A percentile compares a stretch with the other conserved stretches of the same genome.
These are phyloP conservation scores for Solanum sejunctum DNA, from an alignment of 257 asterid genomes.

Conservation along the genomic window DNA sequence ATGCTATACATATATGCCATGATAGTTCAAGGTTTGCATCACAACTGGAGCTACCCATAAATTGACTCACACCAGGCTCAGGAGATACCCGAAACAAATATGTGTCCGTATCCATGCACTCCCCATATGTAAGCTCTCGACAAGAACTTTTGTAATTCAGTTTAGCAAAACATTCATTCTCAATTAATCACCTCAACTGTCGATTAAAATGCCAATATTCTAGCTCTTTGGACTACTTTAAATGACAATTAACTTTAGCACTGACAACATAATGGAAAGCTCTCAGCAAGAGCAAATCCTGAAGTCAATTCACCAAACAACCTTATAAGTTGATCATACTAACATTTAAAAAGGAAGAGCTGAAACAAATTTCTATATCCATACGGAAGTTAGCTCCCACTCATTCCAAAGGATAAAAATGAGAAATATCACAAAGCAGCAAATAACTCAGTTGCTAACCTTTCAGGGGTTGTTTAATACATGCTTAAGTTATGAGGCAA, in stretches of 20 bases:
- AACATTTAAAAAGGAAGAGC: not conserved
- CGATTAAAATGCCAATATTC: not conserved
- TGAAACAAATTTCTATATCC: not conserved
- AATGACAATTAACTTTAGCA: not conserved
- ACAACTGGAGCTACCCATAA: not conserved
- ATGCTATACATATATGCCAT: not conserved
- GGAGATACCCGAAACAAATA: not conserved
- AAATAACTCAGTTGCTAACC: not conserved
- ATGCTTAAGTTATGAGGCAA: not conserved
- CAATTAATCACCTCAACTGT: not conserved
- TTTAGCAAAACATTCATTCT: not conserved
- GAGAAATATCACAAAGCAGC: not conserved
- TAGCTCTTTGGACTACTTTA: not conserved
- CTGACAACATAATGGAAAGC: not conserved
- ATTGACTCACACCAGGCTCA: not conserved
- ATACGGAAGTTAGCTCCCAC: not conserved
- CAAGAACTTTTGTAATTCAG: not conserved
- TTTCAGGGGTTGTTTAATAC: not conserved
- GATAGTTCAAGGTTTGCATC: not conserved
- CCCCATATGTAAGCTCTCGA: not conserved
- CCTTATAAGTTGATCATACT: not conserved
- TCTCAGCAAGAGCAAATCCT: not conserved
- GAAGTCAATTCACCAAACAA: not conserved
- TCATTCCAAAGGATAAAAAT: not conserved
- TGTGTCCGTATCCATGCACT: not conserved